Base-by-base conservation (phyloP, 1,139 yeast genomes). In the Schizosaccharomyces versatilis region DNA sequence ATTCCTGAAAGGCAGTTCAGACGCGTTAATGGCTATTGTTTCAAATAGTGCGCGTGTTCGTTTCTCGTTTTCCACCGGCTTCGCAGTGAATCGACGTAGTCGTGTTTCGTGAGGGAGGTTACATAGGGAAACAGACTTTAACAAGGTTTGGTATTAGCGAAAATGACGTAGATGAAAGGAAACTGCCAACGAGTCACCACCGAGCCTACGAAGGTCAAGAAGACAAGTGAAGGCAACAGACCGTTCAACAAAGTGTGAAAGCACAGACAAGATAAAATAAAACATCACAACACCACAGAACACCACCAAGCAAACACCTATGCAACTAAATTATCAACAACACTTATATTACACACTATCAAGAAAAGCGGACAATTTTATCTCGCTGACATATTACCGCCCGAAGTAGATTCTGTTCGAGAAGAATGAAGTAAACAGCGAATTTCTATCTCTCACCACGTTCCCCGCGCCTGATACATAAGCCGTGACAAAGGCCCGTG, bases 381-480 rank as follows among this genome's bases (percentile, higher is more conserved):
- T 44, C 38, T 36, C 49, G 32, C 49, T 32, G 49, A 44, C 32
- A 17, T 44, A 44, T 44, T 44, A 32, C 49, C 15, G 36, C 19
- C 12, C 49, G 49, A 19, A 44, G 32, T 14, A 36, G 14, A 44
- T 19, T 10, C 14, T 1, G 19, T 44, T 15, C 49, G 49, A 10
- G 9, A 36, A 32, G 49, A 10, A 44, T 44, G 49, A 44, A 44
- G 49, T 44, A 44, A 14, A 44, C 49, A 44, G 49, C 38, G 49
- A 36, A 9, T 44, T 44, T 44, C 14, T 24, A 19, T 36, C 32
- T 19, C 32, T 36, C 49, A 19, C 8, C 49, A 44, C 49, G 49
- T 44, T 44, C 49, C 49, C 49, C 49, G 32, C 19, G 49, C 49
- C 49, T 19, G 38, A 19, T 44, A 44, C 49, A 44, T 44, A 44